Conservation (phyloP, 1,284 basidiomycete species). For the Apiotrichum veenhuisii region DNA sequence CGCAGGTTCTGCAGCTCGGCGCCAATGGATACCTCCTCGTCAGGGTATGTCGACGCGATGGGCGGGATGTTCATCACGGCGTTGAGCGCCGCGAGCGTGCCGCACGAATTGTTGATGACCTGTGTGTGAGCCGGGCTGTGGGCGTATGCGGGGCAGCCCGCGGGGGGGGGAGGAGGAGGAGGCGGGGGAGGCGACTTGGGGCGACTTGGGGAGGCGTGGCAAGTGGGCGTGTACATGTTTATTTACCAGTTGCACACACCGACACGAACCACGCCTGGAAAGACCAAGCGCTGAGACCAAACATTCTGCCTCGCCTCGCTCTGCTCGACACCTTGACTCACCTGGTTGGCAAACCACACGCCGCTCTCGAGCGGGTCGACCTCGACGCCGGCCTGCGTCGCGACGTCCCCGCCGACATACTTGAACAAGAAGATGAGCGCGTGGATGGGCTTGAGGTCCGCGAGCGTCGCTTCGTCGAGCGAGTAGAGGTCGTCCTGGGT, state of each 20-base stretch:
- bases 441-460: conserved; percentile 70
- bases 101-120: conserved; percentile 90
- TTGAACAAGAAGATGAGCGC: conserved; percentile 92
- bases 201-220: too few species aligned
- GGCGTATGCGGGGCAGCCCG: too few species aligned
- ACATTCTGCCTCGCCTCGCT: neutral
- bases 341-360: conserved; percentile 84
- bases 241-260: too few species aligned
- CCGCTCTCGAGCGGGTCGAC: conserved; percentile 64
- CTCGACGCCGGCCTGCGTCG: conserved; percentile 42
- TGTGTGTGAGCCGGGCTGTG: conserved; percentile 15
- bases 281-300: neutral
- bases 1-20: conserved; percentile 68
- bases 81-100: conserved; percentile 86
- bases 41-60: neutral
- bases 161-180: too few species aligned
- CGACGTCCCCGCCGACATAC: conserved; percentile 64
- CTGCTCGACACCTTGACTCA: conserved; percentile 17
- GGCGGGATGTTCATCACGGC: conserved; percentile 73
- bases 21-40: conserved; percentile 12
- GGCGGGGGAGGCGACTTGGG: too few species aligned
- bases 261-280: neutral
- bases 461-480: conserved; percentile 68
- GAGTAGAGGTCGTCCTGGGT: conserved; percentile 76
- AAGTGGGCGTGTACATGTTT: too few species aligned